phyloP scores from a whole-genome alignment of 1,284 basidiomycete species.

The Heterobasidion occidentale region DNA sequence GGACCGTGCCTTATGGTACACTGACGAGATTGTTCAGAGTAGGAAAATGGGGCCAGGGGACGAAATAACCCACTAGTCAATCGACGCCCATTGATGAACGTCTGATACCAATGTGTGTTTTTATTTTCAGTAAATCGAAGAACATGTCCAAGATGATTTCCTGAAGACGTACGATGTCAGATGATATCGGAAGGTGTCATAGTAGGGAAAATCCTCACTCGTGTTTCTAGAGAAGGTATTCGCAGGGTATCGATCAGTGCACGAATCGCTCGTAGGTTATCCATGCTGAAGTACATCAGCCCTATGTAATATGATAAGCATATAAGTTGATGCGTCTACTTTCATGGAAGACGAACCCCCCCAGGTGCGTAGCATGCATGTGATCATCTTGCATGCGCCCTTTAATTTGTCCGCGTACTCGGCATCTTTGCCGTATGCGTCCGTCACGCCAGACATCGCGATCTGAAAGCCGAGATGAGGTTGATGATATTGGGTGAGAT shows the following conservation, averaged over 20 bases:
- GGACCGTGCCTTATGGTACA: conserved; percentile 54
- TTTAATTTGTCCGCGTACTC: conserved; percentile 73
- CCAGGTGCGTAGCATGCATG: conserved; percentile 87
- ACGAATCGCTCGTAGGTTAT: conserved; percentile 79
- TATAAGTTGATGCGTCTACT: background rate
- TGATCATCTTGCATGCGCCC: conserved; percentile 71
- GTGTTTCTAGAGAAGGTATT: conserved; percentile 81
- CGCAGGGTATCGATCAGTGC: conserved; percentile 82
- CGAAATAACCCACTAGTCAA: conserved; percentile 60
- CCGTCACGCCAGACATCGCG: conserved; percentile 81
- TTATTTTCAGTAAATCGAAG: conserved; percentile 89
- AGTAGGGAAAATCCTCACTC: conserved; percentile 40
- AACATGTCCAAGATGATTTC: conserved; percentile 92
- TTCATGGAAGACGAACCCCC: conserved; percentile 56
- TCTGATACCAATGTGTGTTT: conserved; percentile 83
- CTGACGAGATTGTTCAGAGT: conserved; percentile 25
- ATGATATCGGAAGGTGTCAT: background rate
- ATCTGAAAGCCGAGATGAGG: conserved; percentile 40
- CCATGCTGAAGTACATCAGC: conserved; percentile 90
- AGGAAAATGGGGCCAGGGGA: background rate
- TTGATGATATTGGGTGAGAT: conserved; percentile 9
- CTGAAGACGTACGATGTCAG: conserved; percentile 30
- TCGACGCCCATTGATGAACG: conserved; percentile 81
- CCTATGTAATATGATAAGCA: conserved; percentile 36
- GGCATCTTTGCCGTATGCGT: conserved; percentile 79